phyloP scores from a whole-genome alignment of 768 basidiomycete genomes.

The Hericium erinaceus region DNA sequence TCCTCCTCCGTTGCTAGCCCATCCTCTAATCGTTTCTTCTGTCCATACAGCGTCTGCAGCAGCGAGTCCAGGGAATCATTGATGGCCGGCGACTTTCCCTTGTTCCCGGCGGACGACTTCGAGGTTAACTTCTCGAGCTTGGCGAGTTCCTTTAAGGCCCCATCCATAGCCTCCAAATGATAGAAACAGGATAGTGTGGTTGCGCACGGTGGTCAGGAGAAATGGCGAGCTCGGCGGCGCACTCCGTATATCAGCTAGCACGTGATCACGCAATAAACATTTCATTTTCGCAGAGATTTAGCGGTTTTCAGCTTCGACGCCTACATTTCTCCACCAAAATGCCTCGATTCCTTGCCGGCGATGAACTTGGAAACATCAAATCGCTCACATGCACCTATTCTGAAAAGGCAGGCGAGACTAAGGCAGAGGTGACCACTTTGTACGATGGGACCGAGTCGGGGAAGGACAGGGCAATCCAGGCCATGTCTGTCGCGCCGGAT shows the following conservation, averaged over 20 bases:
- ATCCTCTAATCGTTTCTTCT: constrained; percentile 42
- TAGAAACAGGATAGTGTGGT: neutral
- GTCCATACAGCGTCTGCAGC: constrained; percentile 45
- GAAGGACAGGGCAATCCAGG: constrained; percentile 30
- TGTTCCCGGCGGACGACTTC: constrained; percentile 28
- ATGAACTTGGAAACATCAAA: constrained; percentile 74
- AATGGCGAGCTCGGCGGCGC: neutral
- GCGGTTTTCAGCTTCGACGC: neutral
- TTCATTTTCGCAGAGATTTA: neutral
- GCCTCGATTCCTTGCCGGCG: constrained; percentile 66
- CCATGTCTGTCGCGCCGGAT: constrained; percentile 22
- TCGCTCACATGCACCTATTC: constrained; percentile 35
- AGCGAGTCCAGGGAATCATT: constrained; percentile 57
- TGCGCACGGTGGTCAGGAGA: neutral
- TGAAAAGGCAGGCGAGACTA: constrained; percentile 22
- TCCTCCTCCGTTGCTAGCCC: constrained; percentile 41
- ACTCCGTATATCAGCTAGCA: neutral
- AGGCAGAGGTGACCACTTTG: constrained; percentile 25
- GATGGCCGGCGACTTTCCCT: constrained; percentile 44
- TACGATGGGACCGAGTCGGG: constrained; percentile 24
- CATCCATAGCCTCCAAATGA: constrained; percentile 44
- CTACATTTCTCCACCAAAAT: constrained; percentile 25
- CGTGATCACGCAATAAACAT: neutral
- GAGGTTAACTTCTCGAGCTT: constrained; percentile 63
- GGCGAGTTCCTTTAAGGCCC: constrained; percentile 65